Evolutionary conservation across 2,329 filamentous ascomycete genomes (phyloP), one percentile per base, ranked within the genome.

Genomic region (Pyricularia grisea): DNA sequence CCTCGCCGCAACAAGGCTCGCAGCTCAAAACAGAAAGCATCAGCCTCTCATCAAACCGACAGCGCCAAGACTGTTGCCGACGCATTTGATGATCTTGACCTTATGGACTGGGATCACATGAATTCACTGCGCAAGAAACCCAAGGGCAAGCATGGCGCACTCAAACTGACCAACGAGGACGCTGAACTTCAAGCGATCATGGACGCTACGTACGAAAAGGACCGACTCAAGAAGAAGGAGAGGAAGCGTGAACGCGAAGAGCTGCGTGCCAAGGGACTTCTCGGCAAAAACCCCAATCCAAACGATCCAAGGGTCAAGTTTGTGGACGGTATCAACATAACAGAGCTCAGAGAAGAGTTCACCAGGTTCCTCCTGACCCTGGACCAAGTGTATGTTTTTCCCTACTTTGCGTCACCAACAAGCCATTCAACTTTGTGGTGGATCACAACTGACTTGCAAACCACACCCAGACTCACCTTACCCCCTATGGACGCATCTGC

Each of bases 401-500:
- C 20, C 23, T 68, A 30, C 31, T 36, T 3, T n/a, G 4, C 1
- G 1, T 2, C 9, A n/a, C 6, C 7, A 12, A 55, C 12, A 9
- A 10, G 58, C 3, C 20, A 20, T 4, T 4, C 50, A n/a, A 25
- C 64, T 65, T 17, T 20, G 12, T 11, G 36, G 17, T 30, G 20
- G 64, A 7, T 60, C 23, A 25, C 23, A n/a, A 14, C 28, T 28
- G 65, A 55, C 3, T 55, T n/a, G 6, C 42, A n/a, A 55, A 55
- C 20, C 42, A 3, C 11, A 9, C 2, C 33, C 72, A 93, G 91
- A 65, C 82, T 95, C 6, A 81, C 88, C 4, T 82, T 98, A 28
- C 92, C 94, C 3, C 92, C 94, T 0, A 96, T 98, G 89, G 88
- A 92, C 69, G 92, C 93, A 71, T 80, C 85, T 64, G 86, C 90